Evolutionary conservation across 192 early-diverging fungal species (phyloP), one percentile per base, ranked within the genome.

Genomic region (Coemansia sp.): DNA sequence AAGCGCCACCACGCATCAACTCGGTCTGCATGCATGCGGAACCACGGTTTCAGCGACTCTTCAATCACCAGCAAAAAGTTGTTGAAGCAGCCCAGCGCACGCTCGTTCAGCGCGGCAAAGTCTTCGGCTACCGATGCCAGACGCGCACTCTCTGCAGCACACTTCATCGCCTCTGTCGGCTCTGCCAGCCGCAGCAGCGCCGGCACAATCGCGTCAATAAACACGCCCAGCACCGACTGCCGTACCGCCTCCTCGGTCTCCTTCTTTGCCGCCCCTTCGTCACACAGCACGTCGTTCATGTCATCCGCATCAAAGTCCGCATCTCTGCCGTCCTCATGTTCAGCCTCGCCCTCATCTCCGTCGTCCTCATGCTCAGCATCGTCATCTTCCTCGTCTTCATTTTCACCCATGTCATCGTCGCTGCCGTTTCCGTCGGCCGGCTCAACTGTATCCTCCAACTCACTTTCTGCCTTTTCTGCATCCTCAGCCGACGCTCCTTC

Each of bases 61-160:
- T 85, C 85, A 74, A 92, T 85, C n/a, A 85, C 82, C 58, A 92
- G 76, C 60, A 90, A 75, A 64, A 90, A 88, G 72, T 92, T 92
- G 73, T 89, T 90, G 39, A 92, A 66, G 59, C 87, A 90, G 41
- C 87, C 87, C 45, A 92, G 68, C 2, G 91, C 85, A 24, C 89
- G 84, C 35, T 87, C 73, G 60, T 90, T 87, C 14, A 87, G 85
- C 6, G 76, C 83, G 5, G 75, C 80, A 55, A 92, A 78, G 22
- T 70, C 73, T 24, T 82, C 70, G 37, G 87, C 82, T 10, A 71
- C 66, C 50, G 82, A 74, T 24, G 69, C 73, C 29, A 87, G 66
- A 2, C 75, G 68, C 23, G 81, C 86, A 5, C 23, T 7, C 24
- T 53, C 52, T 53, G 60, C 79, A 5, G 72, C 77, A 37, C 66